Percentiles rank a stretch among this genome's conserved stretches.
Conservation (phyloP, 2,329 filamentous ascomycete species). For the Amauroascus verrucosus region DNA sequence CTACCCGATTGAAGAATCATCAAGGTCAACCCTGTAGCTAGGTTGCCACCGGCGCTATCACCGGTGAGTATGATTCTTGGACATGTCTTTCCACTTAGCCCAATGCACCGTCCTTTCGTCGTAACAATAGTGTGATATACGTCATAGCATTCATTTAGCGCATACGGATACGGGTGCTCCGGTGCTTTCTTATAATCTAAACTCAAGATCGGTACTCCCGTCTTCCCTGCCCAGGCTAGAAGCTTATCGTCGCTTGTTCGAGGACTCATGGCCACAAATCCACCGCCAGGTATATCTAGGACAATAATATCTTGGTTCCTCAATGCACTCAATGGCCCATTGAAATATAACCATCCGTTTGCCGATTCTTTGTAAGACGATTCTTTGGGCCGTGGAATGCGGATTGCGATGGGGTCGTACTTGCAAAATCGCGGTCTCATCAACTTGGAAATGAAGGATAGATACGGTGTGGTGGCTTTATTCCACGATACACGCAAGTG, state of each 20-base stretch:
- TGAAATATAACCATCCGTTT: conserved; percentile 84
- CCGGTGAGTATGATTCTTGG: conserved; percentile 65
- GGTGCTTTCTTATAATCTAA: conserved; percentile 84
- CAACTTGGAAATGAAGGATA: conserved; percentile 60
- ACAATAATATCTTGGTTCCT: conserved; percentile 67
- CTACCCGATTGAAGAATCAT: conserved; percentile 76
- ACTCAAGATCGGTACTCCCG: conserved; percentile 78
- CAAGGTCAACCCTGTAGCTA: conserved; percentile 68
- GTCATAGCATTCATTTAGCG: conserved; percentile 78
- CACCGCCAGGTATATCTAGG: conserved; percentile 83
- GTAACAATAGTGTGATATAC: conserved; percentile 66
- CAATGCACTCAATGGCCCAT: conserved; percentile 70
- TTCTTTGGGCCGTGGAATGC: conserved; percentile 67
- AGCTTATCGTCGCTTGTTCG: conserved; percentile 88
- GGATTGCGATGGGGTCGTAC: conserved; percentile 70
- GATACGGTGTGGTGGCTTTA: conserved; percentile 80
- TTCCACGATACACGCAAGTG: conserved; percentile 92
- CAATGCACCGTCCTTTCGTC: conserved; percentile 64
- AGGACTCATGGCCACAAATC: conserved; percentile 96
- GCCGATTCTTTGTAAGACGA: conserved; percentile 79
- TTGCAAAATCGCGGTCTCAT: conserved; percentile 68
- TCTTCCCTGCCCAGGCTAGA: conserved; percentile 81
- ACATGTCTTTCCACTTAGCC: conserved; percentile 54
- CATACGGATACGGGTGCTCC: conserved; percentile 75
- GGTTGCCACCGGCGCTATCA: conserved; percentile 73